Base-by-base conservation (phyloP, 306 rosid genomes). In the Malus domestica region DNA sequence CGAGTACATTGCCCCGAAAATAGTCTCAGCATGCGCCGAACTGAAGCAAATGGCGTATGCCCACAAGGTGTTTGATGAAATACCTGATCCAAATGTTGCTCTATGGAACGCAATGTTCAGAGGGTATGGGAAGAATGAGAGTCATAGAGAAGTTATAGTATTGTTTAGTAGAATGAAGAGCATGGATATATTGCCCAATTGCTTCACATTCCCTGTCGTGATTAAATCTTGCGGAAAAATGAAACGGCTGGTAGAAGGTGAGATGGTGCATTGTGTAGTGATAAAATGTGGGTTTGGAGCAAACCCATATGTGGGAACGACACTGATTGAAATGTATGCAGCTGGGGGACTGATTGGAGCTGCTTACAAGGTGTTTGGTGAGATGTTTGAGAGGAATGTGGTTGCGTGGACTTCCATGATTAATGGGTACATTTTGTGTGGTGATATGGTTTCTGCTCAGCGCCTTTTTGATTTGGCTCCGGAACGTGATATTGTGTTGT, bases 331-430 rank as follows among this genome's bases (percentile, higher is more conserved):
- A 15, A 87, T 93, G 90, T 90, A 90, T 57, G 83, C 90, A 1
- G 57, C 40, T 0, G 72, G 80, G 44, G 90, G 89, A 27, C 78
- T 71, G 1, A n/a, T 85, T 19, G 84, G 73, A 66, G 85, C 75
- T 70, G 93, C 98, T 25, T 79, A 84, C 66, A 90, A 82, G 68
- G 89, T 89, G 85, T 93, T 90, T 35, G 88, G 80, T 8, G 95
- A 86, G 62, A 88, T 86, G 88, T 65, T 30, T 10, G 91, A 89
- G 44, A 89, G 88, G 71, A 93, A 93, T 62, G 93, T 93, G 3
- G 86, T 89, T 63, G 87, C 87, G 6, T 90, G 98, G 98, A 93
- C 97, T 33, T 79, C 91, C 46, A 89, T 93, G 74, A 80, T 93
- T 11, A 66, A 70, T 58, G 93, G 81, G 0, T 88, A 88, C 72